These are phyloP conservation scores for Pulveroboletus sp. DNA, from an alignment of 768 basidiomycete genomes.

Conservation along the genomic window DNA sequence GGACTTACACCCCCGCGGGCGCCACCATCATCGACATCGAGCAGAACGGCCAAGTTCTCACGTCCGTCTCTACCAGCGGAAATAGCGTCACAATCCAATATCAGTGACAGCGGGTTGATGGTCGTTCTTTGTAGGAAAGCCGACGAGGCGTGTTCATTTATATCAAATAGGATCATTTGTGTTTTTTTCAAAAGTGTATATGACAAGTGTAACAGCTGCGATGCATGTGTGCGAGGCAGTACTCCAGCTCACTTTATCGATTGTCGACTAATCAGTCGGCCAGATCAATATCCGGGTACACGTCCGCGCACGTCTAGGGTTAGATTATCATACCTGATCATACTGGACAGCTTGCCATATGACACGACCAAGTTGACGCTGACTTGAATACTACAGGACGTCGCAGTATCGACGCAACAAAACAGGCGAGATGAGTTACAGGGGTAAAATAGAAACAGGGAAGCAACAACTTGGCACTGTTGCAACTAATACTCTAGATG, in stretches of 20 bases:
- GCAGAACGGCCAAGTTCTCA: slow-evolving; percentile 8
- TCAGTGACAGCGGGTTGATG: background rate
- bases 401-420: background rate
- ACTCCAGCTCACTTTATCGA: background rate
- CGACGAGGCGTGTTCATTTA: background rate
- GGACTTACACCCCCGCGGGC: slow-evolving; percentile 6
- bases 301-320: background rate
- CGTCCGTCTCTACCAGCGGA: slow-evolving; percentile 6
- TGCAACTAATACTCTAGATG: slow-evolving; percentile 6
- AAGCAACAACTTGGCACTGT: background rate
- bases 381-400: background rate
- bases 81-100: slow-evolving; percentile 5
- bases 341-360: background rate
- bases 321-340: background rate
- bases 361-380: background rate
- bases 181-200: background rate
- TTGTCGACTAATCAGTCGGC: background rate
- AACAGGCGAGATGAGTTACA: slow-evolving; percentile 6
- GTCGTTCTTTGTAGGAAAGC: background rate
- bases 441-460: background rate
- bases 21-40: slow-evolving; percentile 9
- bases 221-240: background rate
- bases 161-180: background rate
- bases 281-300: background rate
- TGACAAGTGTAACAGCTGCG: background rate